These are phyloP conservation scores for Agrocybe pediades DNA, from an alignment of 768 basidiomycete genomes.

Conservation along the genomic window DNA sequence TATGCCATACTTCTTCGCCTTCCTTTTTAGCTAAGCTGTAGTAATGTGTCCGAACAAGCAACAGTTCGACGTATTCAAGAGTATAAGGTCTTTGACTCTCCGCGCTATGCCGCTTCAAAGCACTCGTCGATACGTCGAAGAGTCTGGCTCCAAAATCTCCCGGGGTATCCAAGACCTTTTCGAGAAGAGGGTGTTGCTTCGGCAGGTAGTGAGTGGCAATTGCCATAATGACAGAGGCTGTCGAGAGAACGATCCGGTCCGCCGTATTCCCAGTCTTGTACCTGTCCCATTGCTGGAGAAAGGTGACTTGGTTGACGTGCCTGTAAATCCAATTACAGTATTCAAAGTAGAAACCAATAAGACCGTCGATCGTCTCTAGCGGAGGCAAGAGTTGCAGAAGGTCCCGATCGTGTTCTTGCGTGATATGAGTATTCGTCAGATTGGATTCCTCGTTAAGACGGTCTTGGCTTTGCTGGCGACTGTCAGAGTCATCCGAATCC, in stretches of 20 bases:
- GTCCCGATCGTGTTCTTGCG: conserved; percentile 73
- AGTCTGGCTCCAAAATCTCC: conserved; percentile 67
- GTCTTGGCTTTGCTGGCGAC: conserved; percentile 57
- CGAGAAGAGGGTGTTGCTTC: conserved; percentile 60
- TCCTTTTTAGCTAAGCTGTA: conserved; percentile 73
- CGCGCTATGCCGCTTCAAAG: conserved; percentile 60
- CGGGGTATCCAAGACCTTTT: conserved; percentile 48
- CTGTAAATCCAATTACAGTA: conserved; percentile 90
- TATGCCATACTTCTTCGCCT: conserved; percentile 79
- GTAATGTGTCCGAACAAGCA: conserved; percentile 72
- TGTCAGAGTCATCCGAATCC: conserved; percentile 55
- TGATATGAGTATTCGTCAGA: conserved; percentile 37
- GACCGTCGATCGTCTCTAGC: conserved; percentile 68
- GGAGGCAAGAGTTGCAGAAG: conserved; percentile 67
- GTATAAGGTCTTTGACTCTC: conserved; percentile 58
- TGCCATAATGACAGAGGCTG: conserved; percentile 75
- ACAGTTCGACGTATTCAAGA: conserved; percentile 75
- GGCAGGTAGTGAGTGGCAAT: conserved; percentile 76
- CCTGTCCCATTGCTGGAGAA: conserved; percentile 67
- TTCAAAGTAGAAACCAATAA: conserved; percentile 79
- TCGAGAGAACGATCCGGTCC: conserved; percentile 71
- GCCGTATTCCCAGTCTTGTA: conserved; percentile 69
- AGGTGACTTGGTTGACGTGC: conserved; percentile 67
- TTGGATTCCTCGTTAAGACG: conserved; percentile 43
- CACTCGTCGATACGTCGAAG: conserved; percentile 67